Evolutionary conservation across 352 stramenopile species (phyloP), one percentile per base, ranked within the genome.

Genomic region (Pilasporangium apinafurcum): DNA sequence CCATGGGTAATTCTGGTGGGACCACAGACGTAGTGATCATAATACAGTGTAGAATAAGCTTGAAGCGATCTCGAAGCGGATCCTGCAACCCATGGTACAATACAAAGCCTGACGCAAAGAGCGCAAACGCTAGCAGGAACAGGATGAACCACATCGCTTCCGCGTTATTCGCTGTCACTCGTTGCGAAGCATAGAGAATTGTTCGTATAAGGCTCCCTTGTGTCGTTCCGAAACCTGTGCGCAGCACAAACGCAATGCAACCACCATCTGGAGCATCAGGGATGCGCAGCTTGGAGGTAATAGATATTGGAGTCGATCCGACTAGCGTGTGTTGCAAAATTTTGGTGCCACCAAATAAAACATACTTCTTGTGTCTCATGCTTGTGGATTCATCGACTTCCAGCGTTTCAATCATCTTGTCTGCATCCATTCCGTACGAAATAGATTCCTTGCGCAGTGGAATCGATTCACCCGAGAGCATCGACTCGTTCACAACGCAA

Each of bases 1-100:
- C 86, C 87, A 98, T 96, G 2, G 95, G 95, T 37, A 98, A 68
- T 60, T 98, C 92, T 0, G 92, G 95, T 4, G 95, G 95, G 8
- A 98, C 92, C 2, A 98, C 95, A 3, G 76, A 95, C 9, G 95
- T 98, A 29, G 98, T 72, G 53, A 98, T 98, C 56, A 98, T 97
- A 28, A 98, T 79, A 30, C 94, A 96, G 61, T 98, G 90, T 13
- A 98, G 67, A 22, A 94, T 38, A 0, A 98, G 66, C 53, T 97
- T 95, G 68, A 93, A 97, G 30, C 77, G 63, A 57, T 76, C 88
- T 32, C 90, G 75, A 8, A 51, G 48, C 9, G 64, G 46, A 26
- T 88, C 70, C 24, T 48, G 30, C 14, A 81, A 46, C 4, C 67
- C 66, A 12, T 80, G 53, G 20, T 62, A 26, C 12, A 98, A 62